Base-by-base conservation (phyloP, 305 asterid genomes). In the Solanum hybrid region DNA sequence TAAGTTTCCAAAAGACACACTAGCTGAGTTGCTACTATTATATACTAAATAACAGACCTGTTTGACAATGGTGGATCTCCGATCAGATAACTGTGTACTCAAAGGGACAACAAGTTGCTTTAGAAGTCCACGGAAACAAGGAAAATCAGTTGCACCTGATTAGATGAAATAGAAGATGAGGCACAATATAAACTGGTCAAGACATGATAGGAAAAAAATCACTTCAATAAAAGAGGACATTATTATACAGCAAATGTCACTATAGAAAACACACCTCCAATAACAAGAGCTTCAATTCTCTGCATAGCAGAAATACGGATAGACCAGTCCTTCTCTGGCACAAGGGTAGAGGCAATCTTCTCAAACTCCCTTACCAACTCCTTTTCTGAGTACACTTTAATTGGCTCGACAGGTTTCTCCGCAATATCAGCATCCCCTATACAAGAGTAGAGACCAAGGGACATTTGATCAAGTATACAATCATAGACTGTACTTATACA, bases 241-340 rank as follows among this genome's bases (percentile, higher is more conserved):
- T 51, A 15, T 84, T 85, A 85, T 51, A 57, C 77, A 61, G 51
- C 9, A 57, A 32, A 33, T 32, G 76, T 36, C 77, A 61, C 12
- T 15, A 57, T 79, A 79, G 90, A 83, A 77, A 37, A 79, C 94
- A 91, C 39, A 98, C 99, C 99, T 95, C 99, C 99, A 92, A 96
- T 90, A 87, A 96, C 96, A 93, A 98, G 98, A 87, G 94, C 98
- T 91, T 98, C 99, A 82, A 97, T 92, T 94, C 98, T 96, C 93
- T 98, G 99, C 99, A 98, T 95, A 90, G 99, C 98, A 90, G 98
- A 94, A 90, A 97, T 97, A 77, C 99, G 98, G 73, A 96, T 45
- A 89, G 99, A 98, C 99, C 99, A 98, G 93, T 98, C 99, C 92
- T 98, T 98, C 32, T 98, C 99, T 75, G 99, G 99, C 88, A 96